A percentile compares a stretch with the other conserved stretches of the same genome.
These are phyloP conservation scores for Xanthoconium purpureum DNA, from an alignment of 768 basidiomycete species.

Conservation along the genomic window DNA sequence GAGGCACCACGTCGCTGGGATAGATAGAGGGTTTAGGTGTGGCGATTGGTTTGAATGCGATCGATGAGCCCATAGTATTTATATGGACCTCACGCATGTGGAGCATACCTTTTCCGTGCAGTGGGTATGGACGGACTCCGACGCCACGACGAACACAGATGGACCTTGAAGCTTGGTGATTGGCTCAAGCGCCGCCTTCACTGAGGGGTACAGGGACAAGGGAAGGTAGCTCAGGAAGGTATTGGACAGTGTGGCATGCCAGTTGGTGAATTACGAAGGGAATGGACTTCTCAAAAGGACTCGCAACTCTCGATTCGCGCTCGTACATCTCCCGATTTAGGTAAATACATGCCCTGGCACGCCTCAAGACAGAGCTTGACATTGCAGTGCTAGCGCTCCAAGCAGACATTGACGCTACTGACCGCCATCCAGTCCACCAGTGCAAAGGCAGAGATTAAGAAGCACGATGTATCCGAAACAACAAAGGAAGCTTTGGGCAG, in stretches of 20 bases:
- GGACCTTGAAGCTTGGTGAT: conserved; percentile 20
- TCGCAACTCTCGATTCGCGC: not conserved
- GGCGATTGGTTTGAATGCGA: not conserved
- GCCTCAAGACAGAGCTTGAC: not conserved
- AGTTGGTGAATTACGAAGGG: conserved; percentile 14
- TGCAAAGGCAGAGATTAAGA: no score
- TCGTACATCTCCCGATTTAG: not conserved
- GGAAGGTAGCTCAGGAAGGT: not conserved
- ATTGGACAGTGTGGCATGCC: conserved; percentile 21
- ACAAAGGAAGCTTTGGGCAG: not conserved
- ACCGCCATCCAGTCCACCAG: no score
- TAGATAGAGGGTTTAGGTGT: conserved; percentile 10
- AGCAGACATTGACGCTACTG: no score
- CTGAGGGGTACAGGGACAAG: conserved; percentile 14
- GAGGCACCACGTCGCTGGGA: conserved; percentile 1
- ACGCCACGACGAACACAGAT: not conserved
- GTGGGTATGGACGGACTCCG: conserved; percentile 18
- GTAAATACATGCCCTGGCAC: not conserved
- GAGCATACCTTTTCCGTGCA: conserved; percentile 16
- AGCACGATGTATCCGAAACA: not conserved
- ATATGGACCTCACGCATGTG: conserved; percentile 1
- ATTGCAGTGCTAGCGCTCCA: no score
- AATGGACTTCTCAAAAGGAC: conserved; percentile 30
- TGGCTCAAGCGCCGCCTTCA: conserved; percentile 30
- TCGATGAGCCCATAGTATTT: conserved; percentile 20